These are phyloP conservation scores for Candolleomyces efflorescens DNA, from an alignment of 768 basidiomycete genomes.

Conservation along the genomic window DNA sequence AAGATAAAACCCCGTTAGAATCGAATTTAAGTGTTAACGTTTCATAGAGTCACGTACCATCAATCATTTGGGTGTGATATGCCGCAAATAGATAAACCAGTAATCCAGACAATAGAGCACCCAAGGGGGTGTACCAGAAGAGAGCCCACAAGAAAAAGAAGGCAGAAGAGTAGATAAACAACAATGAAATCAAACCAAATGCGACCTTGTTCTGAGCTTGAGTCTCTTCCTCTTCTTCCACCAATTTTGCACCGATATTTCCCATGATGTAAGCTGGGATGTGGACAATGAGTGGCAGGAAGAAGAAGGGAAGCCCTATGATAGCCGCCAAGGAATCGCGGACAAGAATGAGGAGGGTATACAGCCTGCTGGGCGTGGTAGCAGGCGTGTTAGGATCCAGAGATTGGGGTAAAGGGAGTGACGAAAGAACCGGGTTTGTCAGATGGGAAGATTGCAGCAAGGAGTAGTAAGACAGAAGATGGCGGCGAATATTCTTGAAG, in stretches of 20 bases:
- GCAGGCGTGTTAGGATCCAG: constrained; percentile 77
- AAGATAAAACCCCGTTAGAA: constrained; percentile 1
- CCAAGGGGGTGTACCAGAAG: constrained; percentile 69
- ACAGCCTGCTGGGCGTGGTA: constrained; percentile 77
- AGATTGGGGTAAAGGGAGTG: constrained; percentile 78
- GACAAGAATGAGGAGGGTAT: constrained; percentile 73
- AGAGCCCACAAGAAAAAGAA: constrained; percentile 88
- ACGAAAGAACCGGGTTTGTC: constrained; percentile 79
- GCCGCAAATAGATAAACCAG: constrained; percentile 74
- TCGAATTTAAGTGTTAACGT: constrained; percentile 23
- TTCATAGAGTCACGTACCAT: constrained; percentile 50
- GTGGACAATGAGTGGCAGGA: constrained; percentile 80
- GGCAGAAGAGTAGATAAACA: constrained; percentile 74
- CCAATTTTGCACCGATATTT: constrained; percentile 66
- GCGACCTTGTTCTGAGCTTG: constrained; percentile 97
- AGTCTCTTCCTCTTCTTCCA: constrained; percentile 86
- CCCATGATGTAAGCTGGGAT: constrained; percentile 84
- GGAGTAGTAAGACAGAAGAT: constrained; percentile 85
- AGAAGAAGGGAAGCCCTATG: constrained; percentile 82
- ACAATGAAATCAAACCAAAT: constrained; percentile 71
- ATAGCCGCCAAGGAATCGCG: constrained; percentile 71
- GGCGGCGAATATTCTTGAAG: constrained; percentile 56
- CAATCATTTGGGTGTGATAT: constrained; percentile 85
- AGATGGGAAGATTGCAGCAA: constrained; percentile 78
- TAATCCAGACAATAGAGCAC: constrained; percentile 64